A percentile compares a stretch with the other conserved stretches of the same genome.
phyloP scores from a whole-genome alignment of 768 basidiomycete genomes.

The Naganishia vishniacii region DNA sequence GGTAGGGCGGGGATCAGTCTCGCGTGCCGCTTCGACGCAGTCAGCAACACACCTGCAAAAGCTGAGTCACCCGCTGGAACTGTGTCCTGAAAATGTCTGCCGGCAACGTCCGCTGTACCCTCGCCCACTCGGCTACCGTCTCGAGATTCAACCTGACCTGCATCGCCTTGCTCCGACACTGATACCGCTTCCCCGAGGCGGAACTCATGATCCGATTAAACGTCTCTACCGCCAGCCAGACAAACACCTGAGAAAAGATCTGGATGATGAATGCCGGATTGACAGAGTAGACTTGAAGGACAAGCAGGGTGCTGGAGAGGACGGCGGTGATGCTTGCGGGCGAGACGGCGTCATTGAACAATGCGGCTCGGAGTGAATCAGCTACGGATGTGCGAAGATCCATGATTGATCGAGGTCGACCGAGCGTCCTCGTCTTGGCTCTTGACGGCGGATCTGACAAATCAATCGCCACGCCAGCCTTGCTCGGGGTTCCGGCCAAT shows the following conservation, averaged over 20 bases:
- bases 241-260: constrained; percentile 95
- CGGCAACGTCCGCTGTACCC: constrained; percentile 64
- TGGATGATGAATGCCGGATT: constrained; percentile 81
- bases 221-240: constrained; percentile 85
- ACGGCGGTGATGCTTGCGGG: constrained; percentile 65
- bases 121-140: constrained; percentile 83
- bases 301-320: constrained; percentile 74
- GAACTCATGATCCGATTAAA: constrained; percentile 48
- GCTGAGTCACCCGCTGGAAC: constrained; percentile 74
- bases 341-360: constrained; percentile 19
- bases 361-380: background rate
- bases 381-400: background rate
- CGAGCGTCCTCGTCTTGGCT: background rate
- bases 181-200: constrained; percentile 74
- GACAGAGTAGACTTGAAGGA: constrained; percentile 77
- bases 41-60: constrained; percentile 56
- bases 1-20: background rate
- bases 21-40: background rate
- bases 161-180: constrained; percentile 80
- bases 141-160: constrained; percentile 84
- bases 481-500: background rate
- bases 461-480: background rate
- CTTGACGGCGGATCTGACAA: background rate
- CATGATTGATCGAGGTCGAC: constrained; percentile 6
- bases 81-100: constrained; percentile 66